Base-by-base conservation (phyloP, 768 basidiomycete genomes). In the Xanthoconium purpureum region DNA sequence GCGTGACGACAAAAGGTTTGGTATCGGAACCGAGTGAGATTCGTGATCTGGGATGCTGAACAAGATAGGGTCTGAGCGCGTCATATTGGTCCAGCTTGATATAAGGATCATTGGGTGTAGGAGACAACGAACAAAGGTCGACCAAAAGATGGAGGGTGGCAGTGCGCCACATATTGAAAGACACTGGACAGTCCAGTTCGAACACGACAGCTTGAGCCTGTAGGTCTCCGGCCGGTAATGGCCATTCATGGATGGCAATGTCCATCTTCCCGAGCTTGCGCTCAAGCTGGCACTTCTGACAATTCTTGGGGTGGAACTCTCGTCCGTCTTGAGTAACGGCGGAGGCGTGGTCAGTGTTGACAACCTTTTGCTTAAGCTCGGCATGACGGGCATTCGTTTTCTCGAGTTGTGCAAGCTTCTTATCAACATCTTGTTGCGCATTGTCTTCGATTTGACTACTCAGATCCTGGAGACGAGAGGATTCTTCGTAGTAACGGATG, bases 201-300 rank as follows among this genome's bases (percentile, higher is more conserved):
- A 82, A 82, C 2, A 80, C 63, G 15, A 74, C 68, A 0, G 61
- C 61, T 49, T 73, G 63, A 0, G 71, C 70, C 8, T 53, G 30
- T 14, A 62, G n/a, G 5, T n/a, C 9, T 10, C 60, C 42, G 0
- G 54, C 28, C 2, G 80, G 78, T 28, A 82, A 60, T 0, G 80
- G 81, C 79, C 79, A 79, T 52, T 82, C 81, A 33, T 78, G 68
- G 3, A 77, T 60, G 1, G 35, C 2, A 29, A 82, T 80, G 0
- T 15, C n/a, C 65, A 79, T 59, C 0, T 2, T 30, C 0, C 43
- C 20, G 0, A 72, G 67, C 50, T 63, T 29, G 15, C 52, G 56
- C 20, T 70, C 51, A 17, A 73, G 50, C 4, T 8, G 11, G 38
- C 77, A 79, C 48, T 70, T 76, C 0, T 30, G 3, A 52, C 74